Evolutionary conservation across 1,284 basidiomycete species (phyloP).

Genomic region (Erythrobasidium hasegawianum): DNA sequence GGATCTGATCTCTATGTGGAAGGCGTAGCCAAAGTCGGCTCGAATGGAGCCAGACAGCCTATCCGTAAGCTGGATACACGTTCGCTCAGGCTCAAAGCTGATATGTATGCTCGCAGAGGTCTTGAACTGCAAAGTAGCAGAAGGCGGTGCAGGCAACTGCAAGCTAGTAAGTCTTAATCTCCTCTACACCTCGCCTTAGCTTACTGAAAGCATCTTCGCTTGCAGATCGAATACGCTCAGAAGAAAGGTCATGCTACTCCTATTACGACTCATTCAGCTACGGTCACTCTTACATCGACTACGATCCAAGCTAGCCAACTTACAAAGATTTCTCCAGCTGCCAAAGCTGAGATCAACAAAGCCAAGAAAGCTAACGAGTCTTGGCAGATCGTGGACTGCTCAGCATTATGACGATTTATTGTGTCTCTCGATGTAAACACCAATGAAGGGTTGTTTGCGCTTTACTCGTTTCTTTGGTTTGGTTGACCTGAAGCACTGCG

Average conservation of each 20-base stretch:
- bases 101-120: not conserved
- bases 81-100: no score
- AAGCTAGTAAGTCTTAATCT: not conserved
- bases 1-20: not conserved
- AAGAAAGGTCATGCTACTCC: not conserved
- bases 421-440: no score
- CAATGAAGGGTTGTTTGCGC: no score
- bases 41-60: not conserved
- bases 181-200: no score
- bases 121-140: constrained; percentile 1
- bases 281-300: not conserved
- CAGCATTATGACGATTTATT: no score
- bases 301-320: not conserved
- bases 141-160: not conserved
- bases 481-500: no score
- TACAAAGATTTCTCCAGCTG: not conserved
- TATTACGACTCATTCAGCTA: not conserved
- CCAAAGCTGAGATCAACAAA: not conserved
- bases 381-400: no score
- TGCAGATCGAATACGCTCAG: constrained; percentile 1
- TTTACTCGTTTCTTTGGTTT: no score
- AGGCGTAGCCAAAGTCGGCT: not conserved
- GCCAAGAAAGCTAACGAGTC: not conserved
- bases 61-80: no score
- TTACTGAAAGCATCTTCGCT: no score